These are phyloP conservation scores for Lentinula novae-zelandiae DNA, from an alignment of 1,284 basidiomycete genomes.

Conservation along the genomic window DNA sequence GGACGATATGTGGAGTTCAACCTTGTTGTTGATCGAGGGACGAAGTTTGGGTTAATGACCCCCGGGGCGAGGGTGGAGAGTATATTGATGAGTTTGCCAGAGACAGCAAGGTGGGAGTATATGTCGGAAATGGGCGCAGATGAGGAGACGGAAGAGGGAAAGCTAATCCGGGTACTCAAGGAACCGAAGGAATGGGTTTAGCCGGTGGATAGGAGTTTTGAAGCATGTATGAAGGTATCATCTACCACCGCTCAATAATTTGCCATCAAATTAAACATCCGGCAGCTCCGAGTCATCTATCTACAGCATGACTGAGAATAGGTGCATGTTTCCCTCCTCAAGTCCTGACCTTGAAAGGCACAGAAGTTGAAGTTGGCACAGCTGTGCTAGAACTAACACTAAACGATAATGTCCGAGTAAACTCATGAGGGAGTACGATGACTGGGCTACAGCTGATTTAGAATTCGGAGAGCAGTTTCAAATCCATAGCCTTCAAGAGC, in stretches of 20 bases:
- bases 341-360: no score
- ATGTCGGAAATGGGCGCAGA: slow-evolving; percentile 74
- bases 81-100: slow-evolving; percentile 89
- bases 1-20: slow-evolving; percentile 96
- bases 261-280: background rate
- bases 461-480: no score
- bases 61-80: slow-evolving; percentile 92
- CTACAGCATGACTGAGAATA: no score
- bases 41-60: slow-evolving; percentile 86
- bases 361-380: no score
- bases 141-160: slow-evolving; percentile 69
- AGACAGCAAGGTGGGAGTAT: slow-evolving; percentile 93
- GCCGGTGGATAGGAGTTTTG: background rate
- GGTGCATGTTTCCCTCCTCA: no score
- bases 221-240: background rate
- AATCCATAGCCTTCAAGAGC: no score
- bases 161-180: slow-evolving; percentile 66
- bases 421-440: no score
- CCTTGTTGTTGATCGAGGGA: slow-evolving; percentile 83
- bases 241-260: background rate
- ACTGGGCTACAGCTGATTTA: no score
- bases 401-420: no score
- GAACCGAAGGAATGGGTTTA: slow-evolving; percentile 65
- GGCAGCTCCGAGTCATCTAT: no score
- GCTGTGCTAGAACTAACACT: no score